Conservation (phyloP, 306 rosid genomes). For the Medicago ruthenica region DNA sequence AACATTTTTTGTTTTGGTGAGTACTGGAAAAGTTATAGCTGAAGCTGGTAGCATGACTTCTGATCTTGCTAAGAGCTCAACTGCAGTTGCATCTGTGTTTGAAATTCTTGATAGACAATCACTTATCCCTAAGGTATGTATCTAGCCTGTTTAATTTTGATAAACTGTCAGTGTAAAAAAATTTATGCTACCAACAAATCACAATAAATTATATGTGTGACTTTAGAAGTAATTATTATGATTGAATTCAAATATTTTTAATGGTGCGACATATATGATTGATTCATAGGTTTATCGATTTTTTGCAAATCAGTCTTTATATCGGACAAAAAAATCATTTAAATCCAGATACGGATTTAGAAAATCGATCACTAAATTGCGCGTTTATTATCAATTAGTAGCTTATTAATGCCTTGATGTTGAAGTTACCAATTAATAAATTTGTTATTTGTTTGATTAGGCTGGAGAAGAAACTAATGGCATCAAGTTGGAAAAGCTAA, state of each 20-base stretch:
- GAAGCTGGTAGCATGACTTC: conserved; percentile 99
- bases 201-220: no score
- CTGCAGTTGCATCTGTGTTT: conserved; percentile 84
- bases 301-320: background rate
- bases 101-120: conserved; percentile 87
- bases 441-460: conserved; percentile 37
- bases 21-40: conserved; percentile 97
- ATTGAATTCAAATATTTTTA: no score
- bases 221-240: no score
- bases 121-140: conserved; percentile 67
- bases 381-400: background rate
- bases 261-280: no score
- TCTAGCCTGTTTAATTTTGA: background rate
- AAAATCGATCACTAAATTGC: background rate
- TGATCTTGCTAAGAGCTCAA: conserved; percentile 83
- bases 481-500: conserved; percentile 57
- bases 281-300: no score
- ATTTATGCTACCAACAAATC: no score
- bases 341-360: background rate
- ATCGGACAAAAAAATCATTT: background rate
- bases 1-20: conserved; percentile 87
- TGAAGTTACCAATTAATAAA: background rate
- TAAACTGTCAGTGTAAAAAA: no score
- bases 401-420: background rate
- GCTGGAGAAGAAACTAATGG: conserved; percentile 61